Evolutionary conservation across 2,329 filamentous ascomycete species (phyloP).

Genomic region (Pseudocercospora fuligena): DNA sequence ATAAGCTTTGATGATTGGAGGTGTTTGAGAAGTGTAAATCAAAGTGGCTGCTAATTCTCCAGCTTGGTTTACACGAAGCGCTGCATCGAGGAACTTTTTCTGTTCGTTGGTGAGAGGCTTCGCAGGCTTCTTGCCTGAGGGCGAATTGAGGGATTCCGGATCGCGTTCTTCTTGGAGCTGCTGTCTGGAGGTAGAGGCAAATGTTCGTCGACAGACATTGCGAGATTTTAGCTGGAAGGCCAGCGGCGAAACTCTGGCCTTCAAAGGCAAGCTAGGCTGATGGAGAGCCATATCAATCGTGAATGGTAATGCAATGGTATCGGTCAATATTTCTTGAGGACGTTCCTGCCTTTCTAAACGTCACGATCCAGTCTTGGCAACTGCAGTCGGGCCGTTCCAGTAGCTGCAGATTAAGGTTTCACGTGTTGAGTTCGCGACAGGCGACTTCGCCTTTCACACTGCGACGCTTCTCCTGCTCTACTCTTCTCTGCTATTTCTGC

Average conservation of each 20-base stretch:
- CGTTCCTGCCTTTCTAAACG: not conserved
- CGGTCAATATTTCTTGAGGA: not conserved
- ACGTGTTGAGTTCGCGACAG: conserved; percentile 7
- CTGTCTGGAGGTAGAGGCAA: conserved; percentile 26
- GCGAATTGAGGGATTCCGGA: conserved; percentile 26
- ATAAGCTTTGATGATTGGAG: conserved; percentile 76
- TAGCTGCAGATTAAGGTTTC: conserved; percentile 10
- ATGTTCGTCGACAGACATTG: conserved; percentile 25
- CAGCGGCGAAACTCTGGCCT: conserved; percentile 34
- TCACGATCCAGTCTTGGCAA: not conserved
- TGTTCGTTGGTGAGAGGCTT: conserved; percentile 56
- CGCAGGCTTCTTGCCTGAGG: conserved; percentile 20
- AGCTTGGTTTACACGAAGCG: conserved; percentile 93
- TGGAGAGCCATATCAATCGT: conserved; percentile 12
- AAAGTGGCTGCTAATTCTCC: conserved; percentile 95
- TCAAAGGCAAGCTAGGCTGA: conserved; percentile 31
- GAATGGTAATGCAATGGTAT: not conserved
- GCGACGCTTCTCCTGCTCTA: not conserved
- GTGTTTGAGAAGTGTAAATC: conserved; percentile 90
- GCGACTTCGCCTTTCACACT: not conserved
- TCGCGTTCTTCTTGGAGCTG: conserved; percentile 28
- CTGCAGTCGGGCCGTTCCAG: not conserved
- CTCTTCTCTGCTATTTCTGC: not conserved
- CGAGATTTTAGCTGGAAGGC: conserved; percentile 39
- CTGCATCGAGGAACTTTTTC: conserved; percentile 74